phyloP scores from a whole-genome alignment of 257 asterid species.

The Handroanthus guayacan region DNA sequence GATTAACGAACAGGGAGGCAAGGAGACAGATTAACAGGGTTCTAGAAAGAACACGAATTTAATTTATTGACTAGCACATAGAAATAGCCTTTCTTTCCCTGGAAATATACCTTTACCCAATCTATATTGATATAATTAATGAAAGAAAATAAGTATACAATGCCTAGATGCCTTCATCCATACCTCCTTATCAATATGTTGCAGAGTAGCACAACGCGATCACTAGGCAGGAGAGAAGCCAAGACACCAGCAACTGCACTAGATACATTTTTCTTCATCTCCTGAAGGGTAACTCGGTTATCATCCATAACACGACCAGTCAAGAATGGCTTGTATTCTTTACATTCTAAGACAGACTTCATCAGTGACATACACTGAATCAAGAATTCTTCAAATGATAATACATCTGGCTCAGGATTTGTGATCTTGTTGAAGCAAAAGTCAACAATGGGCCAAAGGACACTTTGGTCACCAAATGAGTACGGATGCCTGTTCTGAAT shows the following conservation, averaged over 20 bases:
- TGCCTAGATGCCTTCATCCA: conserved; percentile 29
- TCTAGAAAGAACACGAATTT: neutral
- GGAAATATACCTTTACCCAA: conserved; percentile 20
- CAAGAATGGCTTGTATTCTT: conserved; percentile 81
- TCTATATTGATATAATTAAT: conserved; percentile 26
- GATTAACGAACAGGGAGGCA: conserved; percentile 2
- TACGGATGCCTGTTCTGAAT: conserved; percentile 92
- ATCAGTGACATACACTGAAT: conserved; percentile 90
- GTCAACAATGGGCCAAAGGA: conserved; percentile 75
- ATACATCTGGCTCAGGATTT: conserved; percentile 76
- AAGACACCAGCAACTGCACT: conserved; percentile 75
- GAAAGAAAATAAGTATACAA: neutral
- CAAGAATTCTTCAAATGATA: conserved; percentile 78
- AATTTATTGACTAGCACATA: conserved; percentile 1
- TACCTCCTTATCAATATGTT: conserved; percentile 90
- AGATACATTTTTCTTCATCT: conserved; percentile 80
- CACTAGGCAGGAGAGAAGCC: conserved; percentile 77
- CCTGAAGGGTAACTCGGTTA: conserved; percentile 75
- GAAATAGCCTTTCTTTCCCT: conserved; percentile 24
- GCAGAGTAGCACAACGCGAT: conserved; percentile 85
- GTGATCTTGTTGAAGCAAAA: conserved; percentile 83
- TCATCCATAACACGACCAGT: conserved; percentile 94
- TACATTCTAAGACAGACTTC: conserved; percentile 90
- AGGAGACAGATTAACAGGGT: neutral
- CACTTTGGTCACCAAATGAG: conserved; percentile 90